Evolutionary conservation across 805 yeast species (phyloP).

Genomic region (Starmerella roubikii): DNA sequence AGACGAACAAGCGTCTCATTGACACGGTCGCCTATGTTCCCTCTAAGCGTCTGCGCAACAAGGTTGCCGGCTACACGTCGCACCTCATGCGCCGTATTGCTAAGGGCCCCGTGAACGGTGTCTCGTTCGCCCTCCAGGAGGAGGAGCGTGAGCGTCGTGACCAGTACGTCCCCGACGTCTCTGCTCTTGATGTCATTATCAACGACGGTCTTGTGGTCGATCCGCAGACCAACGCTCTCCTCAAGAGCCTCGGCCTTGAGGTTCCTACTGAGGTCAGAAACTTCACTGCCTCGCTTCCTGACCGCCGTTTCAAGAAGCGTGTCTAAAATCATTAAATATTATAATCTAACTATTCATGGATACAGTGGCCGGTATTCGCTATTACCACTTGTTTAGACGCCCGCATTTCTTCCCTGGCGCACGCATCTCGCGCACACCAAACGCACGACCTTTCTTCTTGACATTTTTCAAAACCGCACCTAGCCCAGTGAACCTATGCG

Average conservation of each 20-base stretch:
- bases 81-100: conserved; percentile 99
- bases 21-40: conserved; percentile 97
- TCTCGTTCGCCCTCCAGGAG: conserved; percentile 99
- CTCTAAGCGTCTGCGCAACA: conserved; percentile 99
- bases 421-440: no score
- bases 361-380: no score
- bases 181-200: conserved; percentile 96
- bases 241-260: conserved; percentile 68
- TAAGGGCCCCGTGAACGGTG: conserved; percentile 99
- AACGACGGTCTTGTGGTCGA: conserved; percentile 95
- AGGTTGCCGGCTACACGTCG: conserved; percentile 99
- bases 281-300: conserved; percentile 18
- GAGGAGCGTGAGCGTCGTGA: conserved; percentile 99
- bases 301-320: conserved; percentile 25
- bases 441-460: no score
- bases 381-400: no score
- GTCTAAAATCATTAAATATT: conserved; percentile 18
- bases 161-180: conserved; percentile 99
- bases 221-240: conserved; percentile 89
- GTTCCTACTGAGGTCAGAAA: conserved; percentile 45
- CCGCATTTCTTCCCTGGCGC: no score
- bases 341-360: conserved; percentile 8
- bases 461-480: no score
- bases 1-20: conserved; percentile 99
- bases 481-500: no score